Conservation (phyloP, 768 basidiomycete genomes). For the Panaeolus cyanescens region DNA sequence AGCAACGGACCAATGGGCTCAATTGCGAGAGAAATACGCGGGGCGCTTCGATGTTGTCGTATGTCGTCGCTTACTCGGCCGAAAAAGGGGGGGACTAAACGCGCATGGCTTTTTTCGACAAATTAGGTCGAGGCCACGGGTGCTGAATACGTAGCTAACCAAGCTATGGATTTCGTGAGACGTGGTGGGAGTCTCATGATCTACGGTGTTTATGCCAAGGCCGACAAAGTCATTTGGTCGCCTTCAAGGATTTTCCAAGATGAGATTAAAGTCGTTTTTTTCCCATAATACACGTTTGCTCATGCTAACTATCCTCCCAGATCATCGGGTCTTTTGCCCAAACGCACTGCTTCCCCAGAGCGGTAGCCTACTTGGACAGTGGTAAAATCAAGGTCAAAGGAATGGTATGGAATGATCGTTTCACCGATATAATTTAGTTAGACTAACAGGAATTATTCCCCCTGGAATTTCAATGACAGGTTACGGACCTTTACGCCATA, state of each 20-base stretch:
- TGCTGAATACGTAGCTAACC: conserved; percentile 81
- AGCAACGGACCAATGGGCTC: conserved; percentile 73
- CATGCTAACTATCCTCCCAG: conserved; percentile 31
- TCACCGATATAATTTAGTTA: conserved; percentile 69
- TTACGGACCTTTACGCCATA: conserved; percentile 58
- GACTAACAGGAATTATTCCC: neutral
- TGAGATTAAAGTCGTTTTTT: conserved; percentile 40
- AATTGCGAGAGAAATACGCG: conserved; percentile 74
- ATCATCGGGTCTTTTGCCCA: conserved; percentile 93
- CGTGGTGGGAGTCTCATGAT: conserved; percentile 84
- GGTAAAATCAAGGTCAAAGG: conserved; percentile 83
- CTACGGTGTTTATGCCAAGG: conserved; percentile 90
- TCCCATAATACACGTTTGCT: neutral
- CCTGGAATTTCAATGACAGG: conserved; percentile 13
- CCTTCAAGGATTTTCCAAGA: conserved; percentile 84
- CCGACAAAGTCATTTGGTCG: conserved; percentile 82
- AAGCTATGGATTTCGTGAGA: conserved; percentile 88
- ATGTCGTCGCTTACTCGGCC: neutral
- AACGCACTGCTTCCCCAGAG: conserved; percentile 87
- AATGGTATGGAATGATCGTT: conserved; percentile 78
- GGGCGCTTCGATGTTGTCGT: conserved; percentile 83
- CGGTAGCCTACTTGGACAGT: conserved; percentile 85
- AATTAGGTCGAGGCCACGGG: conserved; percentile 54
- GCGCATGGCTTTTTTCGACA: neutral
- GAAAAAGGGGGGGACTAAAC: neutral